Percentiles rank a stretch among this genome's conserved stretches.
phyloP scores from a whole-genome alignment of 208 protist species.

The Leishmania gerbilli region DNA sequence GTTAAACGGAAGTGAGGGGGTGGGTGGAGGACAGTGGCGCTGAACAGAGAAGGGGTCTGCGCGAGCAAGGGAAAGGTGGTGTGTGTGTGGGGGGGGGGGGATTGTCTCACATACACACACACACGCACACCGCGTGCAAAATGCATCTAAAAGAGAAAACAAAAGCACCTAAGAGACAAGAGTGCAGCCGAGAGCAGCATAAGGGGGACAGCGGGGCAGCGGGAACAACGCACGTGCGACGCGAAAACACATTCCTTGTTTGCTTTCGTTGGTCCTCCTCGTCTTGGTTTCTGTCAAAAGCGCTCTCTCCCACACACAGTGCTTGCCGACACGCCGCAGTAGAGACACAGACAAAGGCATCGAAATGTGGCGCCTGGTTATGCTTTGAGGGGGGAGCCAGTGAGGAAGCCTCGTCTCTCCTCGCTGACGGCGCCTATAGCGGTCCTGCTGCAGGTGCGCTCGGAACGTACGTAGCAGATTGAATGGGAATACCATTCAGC shows the following conservation, averaged over 20 bases:
- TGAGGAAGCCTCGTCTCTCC: neutral
- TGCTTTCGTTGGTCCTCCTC: neutral
- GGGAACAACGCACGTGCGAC: neutral
- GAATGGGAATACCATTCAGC: neutral
- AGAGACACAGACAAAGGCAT: neutral
- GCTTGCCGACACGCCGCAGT: neutral
- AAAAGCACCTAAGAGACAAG: neutral
- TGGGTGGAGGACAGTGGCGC: neutral
- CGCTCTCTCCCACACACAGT: neutral
- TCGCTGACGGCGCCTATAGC: neutral
- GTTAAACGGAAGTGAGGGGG: neutral
- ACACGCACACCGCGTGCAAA: neutral
- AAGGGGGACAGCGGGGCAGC: neutral
- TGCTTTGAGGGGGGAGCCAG: neutral
- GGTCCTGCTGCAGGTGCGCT: neutral
- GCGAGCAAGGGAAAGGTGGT: neutral
- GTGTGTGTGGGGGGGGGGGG: too few species aligned
- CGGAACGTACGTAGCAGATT: neutral
- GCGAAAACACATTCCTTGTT: neutral
- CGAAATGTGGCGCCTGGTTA: neutral
- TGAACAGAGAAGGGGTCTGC: neutral
- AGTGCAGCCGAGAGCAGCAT: neutral
- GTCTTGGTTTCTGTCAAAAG: neutral
- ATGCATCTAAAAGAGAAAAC: neutral
- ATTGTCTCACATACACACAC: too few species aligned